phyloP scores from a whole-genome alignment of 106 monocot species.

The Phalaenopsis equestris region DNA sequence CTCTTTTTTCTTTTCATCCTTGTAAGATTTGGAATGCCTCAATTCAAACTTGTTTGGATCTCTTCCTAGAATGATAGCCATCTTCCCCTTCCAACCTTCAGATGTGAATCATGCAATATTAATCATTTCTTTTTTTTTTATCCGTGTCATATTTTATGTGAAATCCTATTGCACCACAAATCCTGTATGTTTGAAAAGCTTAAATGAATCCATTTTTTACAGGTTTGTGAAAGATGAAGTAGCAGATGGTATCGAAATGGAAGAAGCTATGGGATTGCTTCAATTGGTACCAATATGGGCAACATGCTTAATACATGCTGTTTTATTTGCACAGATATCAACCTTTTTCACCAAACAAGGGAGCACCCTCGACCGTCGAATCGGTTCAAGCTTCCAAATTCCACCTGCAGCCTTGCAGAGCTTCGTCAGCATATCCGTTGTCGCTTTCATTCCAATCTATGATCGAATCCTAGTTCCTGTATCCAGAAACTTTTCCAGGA shows the following conservation, averaged over 20 bases:
- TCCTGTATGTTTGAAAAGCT: too few species aligned
- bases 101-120: too few species aligned
- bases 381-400: conserved; percentile 5
- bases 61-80: too few species aligned
- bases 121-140: too few species aligned
- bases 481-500: neutral
- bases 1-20: too few species aligned
- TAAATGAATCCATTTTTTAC: neutral
- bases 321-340: neutral
- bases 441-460: neutral
- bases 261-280: conserved; percentile 4
- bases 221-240: neutral
- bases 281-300: conserved; percentile 6
- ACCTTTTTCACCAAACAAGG: conserved; percentile 11
- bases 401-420: neutral
- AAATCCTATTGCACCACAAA: too few species aligned
- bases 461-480: neutral
- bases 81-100: too few species aligned
- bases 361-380: neutral
- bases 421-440: neutral
- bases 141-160: too few species aligned
- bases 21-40: too few species aligned
- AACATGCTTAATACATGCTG: neutral
- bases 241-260: neutral
- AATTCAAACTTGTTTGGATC: too few species aligned